Evolutionary conservation across 1,284 basidiomycete genomes (phyloP), one percentile per base, ranked within the genome.

Genomic region (Austropuccinia psidii): DNA sequence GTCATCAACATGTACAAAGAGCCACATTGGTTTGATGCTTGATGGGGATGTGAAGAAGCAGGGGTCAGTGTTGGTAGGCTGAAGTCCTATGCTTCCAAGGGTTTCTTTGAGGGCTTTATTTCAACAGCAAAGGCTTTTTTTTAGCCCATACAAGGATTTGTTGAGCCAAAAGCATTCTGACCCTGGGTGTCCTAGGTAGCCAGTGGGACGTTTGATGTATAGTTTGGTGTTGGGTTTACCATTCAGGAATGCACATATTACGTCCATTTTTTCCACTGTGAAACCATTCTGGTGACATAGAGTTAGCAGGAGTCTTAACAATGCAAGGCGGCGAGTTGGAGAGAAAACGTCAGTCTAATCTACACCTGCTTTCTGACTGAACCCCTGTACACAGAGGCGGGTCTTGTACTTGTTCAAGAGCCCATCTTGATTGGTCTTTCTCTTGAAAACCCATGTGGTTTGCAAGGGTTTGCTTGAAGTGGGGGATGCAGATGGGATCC

Each of bases 71-170:
- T 49, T 21, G 21, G 2, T 47, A 29, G 43, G 29, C 37, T 50
- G 21, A 5, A 66, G 33, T 6, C 21, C 35, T 29, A 55, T 47
- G 6, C 39, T 1, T 35, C 19, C 33, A 9, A 70, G 54, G 4
- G 45, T 45, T 15, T 6, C 24, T 7, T 15, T 58, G 55, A 35
- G 55, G 29, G 55, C 33, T 37, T 50, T 45, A 43, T 70, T 33
- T 54, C 67, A 69, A 41, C 67, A 69, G 9, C 67, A 15, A 8
- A 45, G 67, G 41, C 50, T 57, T 49, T 60, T 37, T 33, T 61
- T 70, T 7, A 60, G 27, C 5, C 67, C 41, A 21, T 70, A 70
- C 11, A 49, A 29, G 17, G 39, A 27, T n/a, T 55, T 54, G 27
- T 68, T 37, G 37, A 61, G 31, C 24, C 17, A 29, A 8, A 55